These are phyloP conservation scores for Kurtzmaniella quercitrusa DNA, from an alignment of 1,139 yeast genomes.

Conservation along the genomic window DNA sequence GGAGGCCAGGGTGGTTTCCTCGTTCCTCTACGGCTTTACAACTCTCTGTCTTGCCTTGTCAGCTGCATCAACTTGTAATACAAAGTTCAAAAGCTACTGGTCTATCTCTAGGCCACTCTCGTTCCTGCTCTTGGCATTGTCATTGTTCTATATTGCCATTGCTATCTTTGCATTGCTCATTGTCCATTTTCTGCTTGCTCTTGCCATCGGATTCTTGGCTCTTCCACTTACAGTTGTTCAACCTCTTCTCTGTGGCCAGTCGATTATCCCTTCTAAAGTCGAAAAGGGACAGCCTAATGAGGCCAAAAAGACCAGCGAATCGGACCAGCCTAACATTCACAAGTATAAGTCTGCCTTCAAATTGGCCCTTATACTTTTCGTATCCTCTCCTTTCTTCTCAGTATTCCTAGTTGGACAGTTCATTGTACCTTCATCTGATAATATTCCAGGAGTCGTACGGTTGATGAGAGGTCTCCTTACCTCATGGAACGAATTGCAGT, in stretches of 20 bases:
- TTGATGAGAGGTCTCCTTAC: slow-evolving; percentile 49
- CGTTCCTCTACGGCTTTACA: slow-evolving; percentile 13
- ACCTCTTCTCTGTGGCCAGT: slow-evolving; percentile 25
- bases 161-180: slow-evolving; percentile 71
- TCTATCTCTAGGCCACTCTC: slow-evolving; percentile 19
- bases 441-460: slow-evolving; percentile 25
- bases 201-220: slow-evolving; percentile 61
- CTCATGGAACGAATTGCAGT: slow-evolving; percentile 67
- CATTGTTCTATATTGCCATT: slow-evolving; percentile 62
- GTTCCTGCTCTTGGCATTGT: slow-evolving; percentile 30
- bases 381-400: slow-evolving; percentile 55
- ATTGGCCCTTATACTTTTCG: slow-evolving; percentile 31
- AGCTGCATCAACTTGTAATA: slow-evolving; percentile 16
- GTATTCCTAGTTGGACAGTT: slow-evolving; percentile 29
- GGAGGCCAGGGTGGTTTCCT: slow-evolving; percentile 3
- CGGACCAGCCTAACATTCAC: slow-evolving; percentile 9
- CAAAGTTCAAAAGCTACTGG: slow-evolving; percentile 8
- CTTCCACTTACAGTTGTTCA: slow-evolving; percentile 69
- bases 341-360: slow-evolving; percentile 15
- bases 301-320: slow-evolving; percentile 10
- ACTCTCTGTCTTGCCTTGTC: slow-evolving; percentile 16
- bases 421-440: slow-evolving; percentile 22
- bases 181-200: slow-evolving; percentile 79
- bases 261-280: slow-evolving; percentile 1
- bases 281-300: background rate